These are phyloP conservation scores for Pseudoneurospora amorphoporcata DNA, from an alignment of 495 filamentous ascomycete species.

Conservation along the genomic window DNA sequence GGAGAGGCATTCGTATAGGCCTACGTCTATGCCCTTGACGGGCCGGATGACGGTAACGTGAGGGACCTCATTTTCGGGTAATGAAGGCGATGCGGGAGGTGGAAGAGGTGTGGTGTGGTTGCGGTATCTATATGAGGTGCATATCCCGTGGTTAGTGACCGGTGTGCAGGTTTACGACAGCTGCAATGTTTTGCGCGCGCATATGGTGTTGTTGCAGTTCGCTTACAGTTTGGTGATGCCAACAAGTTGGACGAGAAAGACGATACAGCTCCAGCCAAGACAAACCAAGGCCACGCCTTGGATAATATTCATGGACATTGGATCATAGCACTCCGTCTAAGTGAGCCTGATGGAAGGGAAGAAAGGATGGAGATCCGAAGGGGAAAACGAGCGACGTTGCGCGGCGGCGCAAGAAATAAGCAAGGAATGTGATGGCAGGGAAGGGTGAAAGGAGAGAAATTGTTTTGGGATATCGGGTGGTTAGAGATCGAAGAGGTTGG, in stretches of 20 bases:
- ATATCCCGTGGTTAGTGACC: constrained; percentile 5
- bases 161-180: not conserved
- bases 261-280: constrained; percentile 38
- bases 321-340: constrained; percentile 14
- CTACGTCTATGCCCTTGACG: constrained; percentile 82
- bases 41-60: constrained; percentile 89
- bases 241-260: constrained; percentile 39
- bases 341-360: not conserved
- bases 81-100: constrained; percentile 32
- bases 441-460: not conserved
- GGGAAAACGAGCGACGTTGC: not conserved
- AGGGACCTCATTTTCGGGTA: constrained; percentile 44
- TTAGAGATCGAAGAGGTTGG: not conserved
- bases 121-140: constrained; percentile 31
- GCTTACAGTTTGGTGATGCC: constrained; percentile 44
- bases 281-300: constrained; percentile 35
- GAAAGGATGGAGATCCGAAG: not conserved
- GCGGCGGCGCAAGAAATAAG: not conserved
- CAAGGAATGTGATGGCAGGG: not conserved
- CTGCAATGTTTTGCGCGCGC: not conserved
- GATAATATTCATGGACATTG: constrained; percentile 25
- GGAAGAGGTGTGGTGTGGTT: constrained; percentile 36
- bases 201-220: not conserved
- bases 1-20: constrained; percentile 87
- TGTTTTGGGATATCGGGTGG: not conserved